Base-by-base conservation (phyloP, 2,329 filamentous ascomycete genomes). In the Dissoconium aciculare region DNA sequence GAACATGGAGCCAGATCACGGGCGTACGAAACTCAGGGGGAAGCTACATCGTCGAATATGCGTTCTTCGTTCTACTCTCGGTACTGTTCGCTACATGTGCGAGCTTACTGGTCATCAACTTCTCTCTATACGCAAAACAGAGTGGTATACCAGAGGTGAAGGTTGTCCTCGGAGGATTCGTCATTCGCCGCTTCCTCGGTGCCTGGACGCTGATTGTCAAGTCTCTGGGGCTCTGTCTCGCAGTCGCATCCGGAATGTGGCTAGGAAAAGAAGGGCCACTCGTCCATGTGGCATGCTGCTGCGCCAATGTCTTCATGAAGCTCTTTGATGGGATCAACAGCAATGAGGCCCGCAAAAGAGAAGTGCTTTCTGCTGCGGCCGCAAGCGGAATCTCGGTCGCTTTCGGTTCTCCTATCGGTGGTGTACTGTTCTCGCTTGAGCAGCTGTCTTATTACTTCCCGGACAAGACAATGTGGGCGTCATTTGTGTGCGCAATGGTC, bases 381-480 rank as follows among this genome's bases (percentile, higher is more conserved):
- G 84, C 85, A 3, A 81, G 83, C 4, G 85, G 85, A 23, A 92
- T 94, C 24, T 92, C 84, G 1, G 85, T 94, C 15, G 85, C 85
- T 26, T 94, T 94, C 53, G 85, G 85, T 16, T 82, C 85, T 4
- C 85, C 85, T 5, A 92, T 95, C 33, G 89, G 87, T 8, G 87
- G 87, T 27, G 87, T 95, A 13, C 61, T 95, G 12, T 95, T 95
- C 62, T 91, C 82, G 56, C 69, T 95, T n/a, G 87, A 93, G 70
- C 83, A 92, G 67, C 64, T 95, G 3, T 92, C 84, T 1, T 95
- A 94, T 54, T 95, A 94, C 56, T 95, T 95, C 45, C 87, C 89
- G 0, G 87, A 95, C 58, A 95, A 95, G 57, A 95, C 89, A 6
- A 95, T 98, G 89, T 98, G 89, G 89, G 89, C 94, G 54, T 93